These are phyloP conservation scores for Raphanus raphanistrum DNA, from an alignment of 345 rosid species.

Conservation along the genomic window DNA sequence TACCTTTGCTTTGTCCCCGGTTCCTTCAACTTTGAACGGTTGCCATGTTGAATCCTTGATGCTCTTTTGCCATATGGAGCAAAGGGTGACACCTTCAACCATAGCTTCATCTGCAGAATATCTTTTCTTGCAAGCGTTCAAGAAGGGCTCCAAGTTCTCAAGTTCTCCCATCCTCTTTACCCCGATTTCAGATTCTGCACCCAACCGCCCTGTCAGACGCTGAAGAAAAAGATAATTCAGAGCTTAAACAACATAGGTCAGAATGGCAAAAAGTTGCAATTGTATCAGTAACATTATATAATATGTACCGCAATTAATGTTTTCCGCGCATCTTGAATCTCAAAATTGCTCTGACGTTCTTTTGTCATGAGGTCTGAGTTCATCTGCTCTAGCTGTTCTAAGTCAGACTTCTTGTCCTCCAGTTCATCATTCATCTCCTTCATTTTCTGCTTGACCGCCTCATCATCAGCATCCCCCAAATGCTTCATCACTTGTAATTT, in stretches of 20 bases:
- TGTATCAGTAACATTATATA: background rate
- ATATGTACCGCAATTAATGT: slow-evolving; percentile 42
- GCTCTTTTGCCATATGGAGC: slow-evolving; percentile 73
- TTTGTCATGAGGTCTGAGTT: slow-evolving; percentile 38
- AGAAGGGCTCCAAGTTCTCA: slow-evolving; percentile 53
- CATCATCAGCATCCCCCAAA: background rate
- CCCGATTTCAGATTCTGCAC: slow-evolving; percentile 46
- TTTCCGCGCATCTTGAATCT: slow-evolving; percentile 45
- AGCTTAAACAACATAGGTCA: slow-evolving; percentile 1
- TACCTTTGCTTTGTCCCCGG: slow-evolving; percentile 35
- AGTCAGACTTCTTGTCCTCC: background rate
- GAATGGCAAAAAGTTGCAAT: background rate
- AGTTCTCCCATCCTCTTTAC: slow-evolving; percentile 88
- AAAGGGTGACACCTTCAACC: slow-evolving; percentile 52
- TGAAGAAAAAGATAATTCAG: slow-evolving; percentile 30
- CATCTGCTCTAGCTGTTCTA: slow-evolving; percentile 37
- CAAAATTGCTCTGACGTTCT: slow-evolving; percentile 48
- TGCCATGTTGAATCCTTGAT: slow-evolving; percentile 60
- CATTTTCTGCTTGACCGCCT: background rate
- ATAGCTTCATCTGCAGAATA: slow-evolving; percentile 52
- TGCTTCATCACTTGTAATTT: background rate
- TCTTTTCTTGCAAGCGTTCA: slow-evolving; percentile 52
- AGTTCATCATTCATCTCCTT: background rate
- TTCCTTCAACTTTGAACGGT: slow-evolving; percentile 56
- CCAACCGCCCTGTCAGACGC: slow-evolving; percentile 52